These are phyloP conservation scores for Plectosphaerella cucumerina DNA, from an alignment of 2,329 filamentous ascomycete species.

Conservation along the genomic window DNA sequence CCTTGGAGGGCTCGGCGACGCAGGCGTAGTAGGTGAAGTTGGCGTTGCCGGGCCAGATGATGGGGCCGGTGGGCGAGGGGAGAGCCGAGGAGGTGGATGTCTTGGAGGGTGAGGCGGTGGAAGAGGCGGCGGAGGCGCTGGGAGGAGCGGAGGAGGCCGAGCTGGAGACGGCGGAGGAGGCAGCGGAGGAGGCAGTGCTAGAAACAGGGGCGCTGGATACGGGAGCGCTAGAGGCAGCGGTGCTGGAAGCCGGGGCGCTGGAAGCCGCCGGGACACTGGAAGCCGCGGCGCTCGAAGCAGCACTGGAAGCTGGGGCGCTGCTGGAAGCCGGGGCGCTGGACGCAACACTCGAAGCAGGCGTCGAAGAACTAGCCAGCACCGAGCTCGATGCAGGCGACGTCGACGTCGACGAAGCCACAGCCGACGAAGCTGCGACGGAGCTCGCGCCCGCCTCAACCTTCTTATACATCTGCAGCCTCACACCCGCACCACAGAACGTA, in stretches of 20 bases:
- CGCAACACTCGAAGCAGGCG: background rate
- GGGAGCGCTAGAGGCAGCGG: background rate
- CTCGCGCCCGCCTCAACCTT: background rate
- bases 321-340: too few relatives aligned
- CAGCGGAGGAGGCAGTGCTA: background rate
- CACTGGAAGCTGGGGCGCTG: too few relatives aligned
- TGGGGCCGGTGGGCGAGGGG: slow-evolving; percentile 16
- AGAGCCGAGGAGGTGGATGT: slow-evolving; percentile 7
- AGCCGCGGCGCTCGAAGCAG: background rate
- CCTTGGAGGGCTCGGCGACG: slow-evolving; percentile 22
- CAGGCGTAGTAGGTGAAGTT: slow-evolving; percentile 32
- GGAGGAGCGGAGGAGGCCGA: background rate
- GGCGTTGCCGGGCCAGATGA: slow-evolving; percentile 23
- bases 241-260: background rate
- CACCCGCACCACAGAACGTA: slow-evolving; percentile 6
- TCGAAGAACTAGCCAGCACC: background rate
- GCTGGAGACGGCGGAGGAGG: background rate
- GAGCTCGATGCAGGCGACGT: background rate
- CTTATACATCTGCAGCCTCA: slow-evolving; percentile 8
- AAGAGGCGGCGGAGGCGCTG: background rate
- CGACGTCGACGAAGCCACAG: background rate
- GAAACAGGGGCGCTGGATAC: background rate
- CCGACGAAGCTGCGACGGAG: background rate
- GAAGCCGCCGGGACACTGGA: background rate
- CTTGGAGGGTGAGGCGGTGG: background rate